Conservation (phyloP, 2,329 filamentous ascomycete species). For the Thelonectria olida region DNA sequence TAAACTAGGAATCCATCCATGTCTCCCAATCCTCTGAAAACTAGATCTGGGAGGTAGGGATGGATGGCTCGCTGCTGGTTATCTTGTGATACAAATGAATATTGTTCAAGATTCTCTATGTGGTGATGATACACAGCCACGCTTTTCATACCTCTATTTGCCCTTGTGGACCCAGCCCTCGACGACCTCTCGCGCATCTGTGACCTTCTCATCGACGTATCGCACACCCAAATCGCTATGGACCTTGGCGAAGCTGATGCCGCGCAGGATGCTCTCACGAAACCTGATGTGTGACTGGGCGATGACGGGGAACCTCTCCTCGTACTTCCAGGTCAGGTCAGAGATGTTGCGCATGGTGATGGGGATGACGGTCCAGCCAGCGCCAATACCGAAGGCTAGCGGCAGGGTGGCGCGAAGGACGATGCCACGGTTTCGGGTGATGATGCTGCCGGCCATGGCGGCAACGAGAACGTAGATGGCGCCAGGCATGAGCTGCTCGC, state of each 20-base stretch:
- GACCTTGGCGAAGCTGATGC: constrained; percentile 77
- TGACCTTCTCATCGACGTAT: constrained; percentile 84
- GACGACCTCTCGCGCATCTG: constrained; percentile 76
- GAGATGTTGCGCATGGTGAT: constrained; percentile 90
- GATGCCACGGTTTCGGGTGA: constrained; percentile 87
- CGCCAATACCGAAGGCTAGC: constrained; percentile 80
- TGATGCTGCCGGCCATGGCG: constrained; percentile 93
- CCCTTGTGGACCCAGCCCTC: constrained; percentile 94
- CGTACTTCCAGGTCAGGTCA: constrained; percentile 89
- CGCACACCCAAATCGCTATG: constrained; percentile 76
- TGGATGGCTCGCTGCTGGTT: not conserved
- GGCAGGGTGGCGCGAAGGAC: constrained; percentile 81
- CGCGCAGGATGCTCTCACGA: constrained; percentile 73
- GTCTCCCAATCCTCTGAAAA: not conserved
- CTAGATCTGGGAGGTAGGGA: not conserved
- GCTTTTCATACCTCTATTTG: constrained; percentile 61
- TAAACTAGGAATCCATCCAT: not conserved
- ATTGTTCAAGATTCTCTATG: constrained; percentile 45
- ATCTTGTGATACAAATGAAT: constrained; percentile 44
- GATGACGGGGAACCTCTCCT: constrained; percentile 85
- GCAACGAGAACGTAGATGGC: constrained; percentile 92
- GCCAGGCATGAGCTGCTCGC: constrained; percentile 90
- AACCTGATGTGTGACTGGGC: constrained; percentile 82
- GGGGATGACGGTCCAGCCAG: constrained; percentile 86
- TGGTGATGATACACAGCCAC: constrained; percentile 50